phyloP scores from a whole-genome alignment of 2,329 filamentous ascomycete species.

The Penicillium corylophilum region DNA sequence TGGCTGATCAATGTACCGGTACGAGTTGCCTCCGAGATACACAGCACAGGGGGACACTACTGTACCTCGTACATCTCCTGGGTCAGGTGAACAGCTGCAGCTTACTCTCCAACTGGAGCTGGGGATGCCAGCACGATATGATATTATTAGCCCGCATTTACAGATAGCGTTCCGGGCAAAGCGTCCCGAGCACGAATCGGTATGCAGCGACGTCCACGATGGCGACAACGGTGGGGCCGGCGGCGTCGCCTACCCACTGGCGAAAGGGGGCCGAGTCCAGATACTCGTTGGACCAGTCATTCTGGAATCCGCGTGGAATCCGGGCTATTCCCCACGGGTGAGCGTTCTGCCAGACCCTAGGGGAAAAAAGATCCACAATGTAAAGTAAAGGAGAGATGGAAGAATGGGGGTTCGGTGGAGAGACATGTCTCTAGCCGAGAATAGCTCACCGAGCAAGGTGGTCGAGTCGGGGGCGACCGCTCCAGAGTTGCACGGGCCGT shows the following conservation, averaged over 20 bases:
- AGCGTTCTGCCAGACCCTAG: conserved; percentile 3
- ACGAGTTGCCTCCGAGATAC: neutral
- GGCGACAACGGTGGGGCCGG: neutral
- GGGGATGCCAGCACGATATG: neutral
- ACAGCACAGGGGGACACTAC: neutral
- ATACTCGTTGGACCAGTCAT: neutral
- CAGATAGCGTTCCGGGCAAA: neutral
- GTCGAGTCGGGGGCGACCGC: neutral
- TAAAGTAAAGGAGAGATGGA: neutral
- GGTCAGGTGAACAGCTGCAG: neutral
- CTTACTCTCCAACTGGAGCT: neutral
- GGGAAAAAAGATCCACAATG: too few relatives aligned
- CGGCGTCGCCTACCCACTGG: neutral
- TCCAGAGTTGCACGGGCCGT: neutral
- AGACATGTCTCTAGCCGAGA: neutral
- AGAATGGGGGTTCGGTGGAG: neutral
- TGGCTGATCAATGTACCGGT: neutral
- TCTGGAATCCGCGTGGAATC: conserved; percentile 11
- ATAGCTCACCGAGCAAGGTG: neutral
- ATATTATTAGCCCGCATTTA: neutral
- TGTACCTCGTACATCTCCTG: neutral
- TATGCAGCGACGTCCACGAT: neutral
- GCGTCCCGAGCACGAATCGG: neutral
- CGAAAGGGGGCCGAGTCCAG: neutral
- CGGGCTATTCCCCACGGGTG: conserved; percentile 5